phyloP scores from a whole-genome alignment of 2,329 filamentous ascomycete genomes.

The Botrytis deweyae region DNA sequence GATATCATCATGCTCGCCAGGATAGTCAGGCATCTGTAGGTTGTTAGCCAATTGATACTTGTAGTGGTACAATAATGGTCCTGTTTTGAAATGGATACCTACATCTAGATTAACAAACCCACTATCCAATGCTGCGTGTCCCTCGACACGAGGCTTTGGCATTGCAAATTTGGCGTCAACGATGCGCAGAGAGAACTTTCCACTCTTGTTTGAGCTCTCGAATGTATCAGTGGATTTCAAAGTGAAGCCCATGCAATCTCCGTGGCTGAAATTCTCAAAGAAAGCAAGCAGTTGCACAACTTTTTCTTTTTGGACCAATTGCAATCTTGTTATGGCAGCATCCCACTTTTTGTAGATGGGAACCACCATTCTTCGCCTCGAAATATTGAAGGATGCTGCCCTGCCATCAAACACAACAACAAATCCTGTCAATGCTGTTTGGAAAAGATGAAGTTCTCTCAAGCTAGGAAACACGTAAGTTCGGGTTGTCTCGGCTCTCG shows the following conservation, averaged over 20 bases:
- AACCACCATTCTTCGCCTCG: conserved; percentile 82
- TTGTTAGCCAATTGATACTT: conserved; percentile 7
- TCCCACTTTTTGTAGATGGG: conserved; percentile 96
- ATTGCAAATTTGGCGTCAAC: conserved; percentile 90
- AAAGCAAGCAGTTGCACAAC: conserved; percentile 79
- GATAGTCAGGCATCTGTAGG: conserved; percentile 70
- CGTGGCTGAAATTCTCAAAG: conserved; percentile 84
- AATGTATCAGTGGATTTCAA: conserved; percentile 83
- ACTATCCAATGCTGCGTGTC: conserved; percentile 56
- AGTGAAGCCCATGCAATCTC: conserved; percentile 84
- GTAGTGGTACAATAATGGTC: not conserved
- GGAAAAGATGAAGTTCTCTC: conserved; percentile 73
- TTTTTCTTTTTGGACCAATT: conserved; percentile 75
- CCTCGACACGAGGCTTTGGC: conserved; percentile 56
- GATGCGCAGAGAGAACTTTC: conserved; percentile 72
- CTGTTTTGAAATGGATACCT: not conserved
- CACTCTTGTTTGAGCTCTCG: conserved; percentile 63
- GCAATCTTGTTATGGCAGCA: conserved; percentile 73
- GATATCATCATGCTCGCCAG: conserved; percentile 91
- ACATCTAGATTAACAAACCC: conserved; percentile 78
- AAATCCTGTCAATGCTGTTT: conserved; percentile 77
- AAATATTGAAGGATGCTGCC: conserved; percentile 75
- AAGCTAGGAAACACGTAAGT: conserved; percentile 67
- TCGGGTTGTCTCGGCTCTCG: conserved; percentile 63
- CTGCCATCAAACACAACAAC: conserved; percentile 71